Conservation (phyloP, 768 basidiomycete genomes). For the Russula lepida region DNA sequence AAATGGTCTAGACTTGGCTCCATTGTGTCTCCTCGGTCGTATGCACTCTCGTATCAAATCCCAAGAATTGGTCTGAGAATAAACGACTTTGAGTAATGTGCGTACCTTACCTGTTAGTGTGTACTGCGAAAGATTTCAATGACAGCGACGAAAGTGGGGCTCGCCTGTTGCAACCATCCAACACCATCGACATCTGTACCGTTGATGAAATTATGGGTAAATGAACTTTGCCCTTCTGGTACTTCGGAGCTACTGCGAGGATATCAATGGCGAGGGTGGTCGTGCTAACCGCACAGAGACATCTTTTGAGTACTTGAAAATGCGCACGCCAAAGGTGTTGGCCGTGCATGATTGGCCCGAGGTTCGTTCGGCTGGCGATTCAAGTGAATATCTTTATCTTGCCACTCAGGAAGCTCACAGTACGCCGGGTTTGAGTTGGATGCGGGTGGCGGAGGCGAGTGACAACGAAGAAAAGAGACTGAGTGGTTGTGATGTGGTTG, state of each 20-base stretch:
- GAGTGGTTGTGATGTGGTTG: too few species aligned
- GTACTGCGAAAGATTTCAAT: constrained; percentile 70
- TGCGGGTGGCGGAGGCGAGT: too few species aligned
- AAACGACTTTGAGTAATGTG: neutral
- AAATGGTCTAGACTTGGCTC: constrained; percentile 50
- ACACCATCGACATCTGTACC: constrained; percentile 43
- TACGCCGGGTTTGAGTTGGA: too few species aligned
- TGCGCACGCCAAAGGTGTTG: too few species aligned
- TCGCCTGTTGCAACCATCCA: constrained; percentile 63
- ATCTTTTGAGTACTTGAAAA: too few species aligned
- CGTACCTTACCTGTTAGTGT: constrained; percentile 50
- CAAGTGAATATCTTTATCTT: too few species aligned
- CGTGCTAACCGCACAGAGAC: too few species aligned
- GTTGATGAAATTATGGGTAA: constrained; percentile 61
- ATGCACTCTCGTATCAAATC: constrained; percentile 67
- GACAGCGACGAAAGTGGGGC: constrained; percentile 60
- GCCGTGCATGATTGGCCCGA: too few species aligned
- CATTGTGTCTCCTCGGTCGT: constrained; percentile 72
- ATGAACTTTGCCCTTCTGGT: constrained; percentile 63
- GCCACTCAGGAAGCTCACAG: too few species aligned
- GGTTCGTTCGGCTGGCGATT: too few species aligned
- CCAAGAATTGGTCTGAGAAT: constrained; percentile 26
- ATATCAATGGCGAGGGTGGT: constrained; percentile 57
- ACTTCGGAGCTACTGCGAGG: constrained; percentile 61
- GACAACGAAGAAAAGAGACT: too few species aligned